Evolutionary conservation across 805 yeast species (phyloP), one percentile per base, ranked within the genome.

Genomic region (Saccharomycopsis selenospora): DNA sequence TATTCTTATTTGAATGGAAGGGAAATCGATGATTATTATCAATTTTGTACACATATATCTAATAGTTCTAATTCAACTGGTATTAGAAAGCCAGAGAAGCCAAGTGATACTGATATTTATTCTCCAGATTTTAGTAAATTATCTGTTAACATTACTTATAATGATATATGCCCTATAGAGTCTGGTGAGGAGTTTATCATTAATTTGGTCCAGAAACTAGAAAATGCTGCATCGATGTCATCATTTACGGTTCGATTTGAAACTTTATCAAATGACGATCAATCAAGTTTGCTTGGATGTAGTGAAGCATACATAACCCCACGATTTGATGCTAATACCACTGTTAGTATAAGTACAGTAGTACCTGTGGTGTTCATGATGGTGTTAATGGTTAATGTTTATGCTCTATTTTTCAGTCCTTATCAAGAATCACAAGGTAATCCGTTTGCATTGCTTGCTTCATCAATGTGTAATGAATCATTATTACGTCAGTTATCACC

Each of bases 391-490:
- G 57, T 66, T 17, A 65, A 66, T 48, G 52, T 66, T 30, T 59
- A 73, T 50, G 65, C 70, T 22, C 56, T 60, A 30, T 64, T 70
- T 5, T 63, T 71, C 44, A 73, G 84, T 33, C 80, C 85, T 0
- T 75, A 72, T 58, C 80, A 75, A 64, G 87, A 79, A 63, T 64
- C 85, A 26, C 59, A 72, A 42, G 18, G 17, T 17, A 68, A 76
- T 54, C 74, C 80, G 28, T 72, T 76, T 57, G 56, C 79, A 48
- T 66, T 69, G 57, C 57, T 67, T 49, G 82, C 82, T 23, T 70
- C 84, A 4, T 74, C 80, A 25, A 77, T 77, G 42, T 79, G 84
- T 59, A 78, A 77, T 56, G 77, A 71, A 26, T 71, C 76, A 2
- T 66, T 80, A 43, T 64, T 81, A 30, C 68, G 70, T 40, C 80